These are phyloP conservation scores for Hymenoscyphus occultus DNA, from an alignment of 2,329 filamentous ascomycete species.

Conservation along the genomic window DNA sequence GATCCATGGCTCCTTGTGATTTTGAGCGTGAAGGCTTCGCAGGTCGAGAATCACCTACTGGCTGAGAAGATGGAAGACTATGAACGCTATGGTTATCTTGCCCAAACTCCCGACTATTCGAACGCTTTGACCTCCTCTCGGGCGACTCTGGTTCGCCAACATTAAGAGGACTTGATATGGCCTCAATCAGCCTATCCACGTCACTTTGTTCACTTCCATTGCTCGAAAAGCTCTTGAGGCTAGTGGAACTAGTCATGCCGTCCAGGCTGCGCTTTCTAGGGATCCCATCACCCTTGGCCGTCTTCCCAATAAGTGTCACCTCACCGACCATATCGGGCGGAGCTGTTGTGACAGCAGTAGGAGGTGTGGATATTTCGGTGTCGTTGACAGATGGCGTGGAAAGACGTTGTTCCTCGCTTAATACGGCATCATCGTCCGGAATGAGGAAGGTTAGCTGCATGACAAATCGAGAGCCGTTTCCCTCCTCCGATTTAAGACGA, in stretches of 20 bases:
- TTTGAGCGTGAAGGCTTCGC: constrained; percentile 21
- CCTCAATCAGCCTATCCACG: constrained; percentile 68
- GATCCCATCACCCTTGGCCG: constrained; percentile 27
- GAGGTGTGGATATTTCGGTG: neutral
- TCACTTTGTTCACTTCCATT: constrained; percentile 47
- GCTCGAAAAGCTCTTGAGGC: constrained; percentile 31
- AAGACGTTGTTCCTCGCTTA: neutral
- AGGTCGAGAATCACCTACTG: neutral
- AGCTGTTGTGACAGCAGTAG: constrained; percentile 12
- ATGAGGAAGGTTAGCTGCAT: constrained; percentile 74
- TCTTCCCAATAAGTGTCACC: constrained; percentile 58
- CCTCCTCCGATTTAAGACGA: constrained; percentile 77
- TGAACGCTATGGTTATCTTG: constrained; percentile 23
- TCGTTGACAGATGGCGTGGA: neutral
- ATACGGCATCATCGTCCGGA: constrained; percentile 40
- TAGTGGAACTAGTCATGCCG: constrained; percentile 28
- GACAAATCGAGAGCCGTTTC: constrained; percentile 78
- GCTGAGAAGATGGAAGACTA: neutral
- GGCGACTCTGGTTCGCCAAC: constrained; percentile 40
- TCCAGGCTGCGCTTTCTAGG: constrained; percentile 25
- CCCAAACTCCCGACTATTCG: constrained; percentile 24
- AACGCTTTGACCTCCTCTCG: constrained; percentile 20
- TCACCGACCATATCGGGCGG: constrained; percentile 45
- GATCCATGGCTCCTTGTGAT: constrained; percentile 26
- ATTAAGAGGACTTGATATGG: constrained; percentile 60